Evolutionary conservation across 768 basidiomycete genomes (phyloP), one percentile per base, ranked within the genome.

Genomic region (Ramaria sp.): DNA sequence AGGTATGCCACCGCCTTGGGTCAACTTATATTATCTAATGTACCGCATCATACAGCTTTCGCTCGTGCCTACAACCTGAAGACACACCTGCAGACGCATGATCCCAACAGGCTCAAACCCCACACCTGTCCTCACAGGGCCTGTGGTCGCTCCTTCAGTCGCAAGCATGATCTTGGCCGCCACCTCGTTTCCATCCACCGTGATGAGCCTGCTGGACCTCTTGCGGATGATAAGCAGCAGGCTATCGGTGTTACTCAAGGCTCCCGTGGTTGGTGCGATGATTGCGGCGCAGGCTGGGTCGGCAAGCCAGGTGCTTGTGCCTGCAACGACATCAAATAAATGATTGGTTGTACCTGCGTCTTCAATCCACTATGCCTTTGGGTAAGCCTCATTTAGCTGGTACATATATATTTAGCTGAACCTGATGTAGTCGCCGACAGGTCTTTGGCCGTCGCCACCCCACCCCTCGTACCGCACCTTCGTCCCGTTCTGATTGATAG

Each of bases 61-160:
- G 93, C 92, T 11, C 77, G 93, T 27, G 91, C 91, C 2, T 96
- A 89, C 71, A 97, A 97, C 65, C 72, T 97, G 58, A 97, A 97
- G 75, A 94, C 93, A 0, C 93, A 96, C 69, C 84, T 89, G 79
- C 86, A 87, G 24, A 97, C 93, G 3, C 93, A 97, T 70, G 91
- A 95, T 67, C 93, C 94, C 22, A 84, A 90, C 69, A 79, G 93
- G 59, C 72, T 85, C 51, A 97, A 95, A 73, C 91, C 91, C 5
- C 87, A 91, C 67, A 78, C 84, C 46, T 97, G 93, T 69, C 87
- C 86, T 43, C 89, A 95, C 70, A 75, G 79, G 43, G 80, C 83
- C 2, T 97, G 93, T 60, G 86, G 85, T 34, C 84, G 93, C 54
- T 90, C 90, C 19, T 97, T 97, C 71, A 91, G 88, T 62, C 84